These are phyloP conservation scores for Sporothrix variecibatus DNA, from an alignment of 2,329 filamentous ascomycete genomes.

Conservation along the genomic window DNA sequence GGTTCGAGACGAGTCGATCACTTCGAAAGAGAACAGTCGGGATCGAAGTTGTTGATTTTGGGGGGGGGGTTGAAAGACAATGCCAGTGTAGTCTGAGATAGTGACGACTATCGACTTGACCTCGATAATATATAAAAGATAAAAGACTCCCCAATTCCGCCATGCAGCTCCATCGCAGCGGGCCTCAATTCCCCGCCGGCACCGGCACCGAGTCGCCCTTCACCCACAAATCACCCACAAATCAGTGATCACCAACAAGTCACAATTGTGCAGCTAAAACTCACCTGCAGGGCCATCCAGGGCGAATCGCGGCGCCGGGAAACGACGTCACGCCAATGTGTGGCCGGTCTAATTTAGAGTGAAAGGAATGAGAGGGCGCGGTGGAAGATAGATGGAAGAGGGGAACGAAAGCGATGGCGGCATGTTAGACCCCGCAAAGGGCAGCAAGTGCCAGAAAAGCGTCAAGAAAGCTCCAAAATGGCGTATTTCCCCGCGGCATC, in stretches of 20 bases:
- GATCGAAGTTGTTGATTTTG: neutral
- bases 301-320: neutral
- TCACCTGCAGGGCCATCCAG: neutral
- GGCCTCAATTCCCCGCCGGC: neutral
- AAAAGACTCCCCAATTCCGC: neutral
- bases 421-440: slow-evolving; percentile 15
- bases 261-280: no score
- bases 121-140: neutral
- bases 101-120: neutral
- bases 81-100: no score
- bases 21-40: neutral
- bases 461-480: neutral
- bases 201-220: slow-evolving; percentile 11
- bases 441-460: neutral
- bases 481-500: slow-evolving; percentile 6
- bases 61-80: no score
- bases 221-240: neutral
- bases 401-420: neutral
- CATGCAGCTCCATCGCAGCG: neutral
- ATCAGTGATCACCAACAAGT: no score
- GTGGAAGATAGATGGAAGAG: neutral
- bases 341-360: no score
- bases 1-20: neutral
- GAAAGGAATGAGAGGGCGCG: neutral
- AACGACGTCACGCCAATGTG: slow-evolving; percentile 16